phyloP scores from a whole-genome alignment of 352 stramenopile species.

The Nothophytophthora sp. region DNA sequence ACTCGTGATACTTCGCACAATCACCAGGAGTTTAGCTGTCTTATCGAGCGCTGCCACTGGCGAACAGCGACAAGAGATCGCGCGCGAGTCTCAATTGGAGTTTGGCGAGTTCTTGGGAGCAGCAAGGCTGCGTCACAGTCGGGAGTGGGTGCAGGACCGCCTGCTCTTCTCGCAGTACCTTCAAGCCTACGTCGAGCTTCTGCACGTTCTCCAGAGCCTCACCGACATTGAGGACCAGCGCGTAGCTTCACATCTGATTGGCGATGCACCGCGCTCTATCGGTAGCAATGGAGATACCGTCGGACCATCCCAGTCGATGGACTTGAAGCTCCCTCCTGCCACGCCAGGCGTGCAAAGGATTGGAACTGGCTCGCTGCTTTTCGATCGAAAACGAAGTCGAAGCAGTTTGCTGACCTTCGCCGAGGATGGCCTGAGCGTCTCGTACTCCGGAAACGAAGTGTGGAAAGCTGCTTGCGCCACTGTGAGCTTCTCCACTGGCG shows the following conservation, averaged over 20 bases:
- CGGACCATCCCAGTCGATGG: background rate
- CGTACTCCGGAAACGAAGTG: slow-evolving; percentile 81
- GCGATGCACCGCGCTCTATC: background rate
- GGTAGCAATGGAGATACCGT: background rate
- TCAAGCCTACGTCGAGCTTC: slow-evolving; percentile 63
- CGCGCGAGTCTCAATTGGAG: slow-evolving; percentile 8
- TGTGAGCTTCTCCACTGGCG: slow-evolving; percentile 67
- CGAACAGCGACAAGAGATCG: background rate
- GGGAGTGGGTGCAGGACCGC: slow-evolving; percentile 63
- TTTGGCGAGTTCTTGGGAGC: slow-evolving; percentile 47
- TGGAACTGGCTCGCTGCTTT: slow-evolving; percentile 18
- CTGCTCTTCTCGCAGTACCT: slow-evolving; percentile 73
- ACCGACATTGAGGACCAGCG: background rate
- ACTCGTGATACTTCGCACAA: slow-evolving; percentile 47
- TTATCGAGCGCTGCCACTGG: background rate
- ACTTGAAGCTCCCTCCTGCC: background rate
- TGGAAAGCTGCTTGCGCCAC: slow-evolving; percentile 89
- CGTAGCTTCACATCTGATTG: background rate
- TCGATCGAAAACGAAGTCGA: slow-evolving; percentile 71
- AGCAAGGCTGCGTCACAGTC: slow-evolving; percentile 45
- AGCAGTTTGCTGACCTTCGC: slow-evolving; percentile 62
- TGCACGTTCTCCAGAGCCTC: slow-evolving; percentile 29
- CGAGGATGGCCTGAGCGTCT: slow-evolving; percentile 62
- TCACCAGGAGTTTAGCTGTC: slow-evolving; percentile 41
- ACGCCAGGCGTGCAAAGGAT: background rate